Percentiles rank a stretch among this genome's conserved stretches.
Conservation (phyloP, 2,329 filamentous ascomycete species). For the Raffaelea albimanens region DNA sequence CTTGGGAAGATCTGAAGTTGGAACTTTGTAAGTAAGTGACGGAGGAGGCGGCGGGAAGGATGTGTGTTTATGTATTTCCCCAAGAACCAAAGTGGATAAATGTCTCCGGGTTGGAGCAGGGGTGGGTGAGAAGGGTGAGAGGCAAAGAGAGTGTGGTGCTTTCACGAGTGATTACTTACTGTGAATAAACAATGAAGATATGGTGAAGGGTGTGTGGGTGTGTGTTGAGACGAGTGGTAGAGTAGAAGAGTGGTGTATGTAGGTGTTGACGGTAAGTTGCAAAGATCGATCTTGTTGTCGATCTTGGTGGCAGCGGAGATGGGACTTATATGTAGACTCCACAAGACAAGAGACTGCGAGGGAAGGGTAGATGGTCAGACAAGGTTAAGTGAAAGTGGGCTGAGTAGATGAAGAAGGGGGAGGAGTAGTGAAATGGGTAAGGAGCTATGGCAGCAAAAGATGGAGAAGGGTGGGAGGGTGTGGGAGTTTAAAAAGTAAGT, state of each 20-base stretch:
- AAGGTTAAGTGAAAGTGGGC: neutral
- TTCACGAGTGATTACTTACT: too few species aligned
- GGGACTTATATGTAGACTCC: neutral
- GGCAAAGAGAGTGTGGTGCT: too few species aligned
- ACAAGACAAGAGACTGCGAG: neutral
- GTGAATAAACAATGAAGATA: too few species aligned
- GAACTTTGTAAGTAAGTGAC: neutral
- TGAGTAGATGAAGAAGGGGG: neutral
- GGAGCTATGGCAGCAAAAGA: conserved; percentile 1
- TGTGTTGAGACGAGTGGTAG: too few species aligned
- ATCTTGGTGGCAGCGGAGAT: conserved; percentile 1
- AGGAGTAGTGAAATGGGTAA: neutral
- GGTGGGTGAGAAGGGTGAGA: too few species aligned
- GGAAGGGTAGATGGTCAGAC: neutral
- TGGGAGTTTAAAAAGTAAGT: neutral
- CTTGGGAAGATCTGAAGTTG: neutral
- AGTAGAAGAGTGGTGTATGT: neutral
- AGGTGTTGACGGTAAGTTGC: neutral
- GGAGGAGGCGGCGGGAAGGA: too few species aligned
- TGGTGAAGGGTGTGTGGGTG: too few species aligned
- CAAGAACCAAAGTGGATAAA: too few species aligned
- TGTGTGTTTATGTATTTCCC: too few species aligned
- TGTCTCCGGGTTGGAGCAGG: too few species aligned
- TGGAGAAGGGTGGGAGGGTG: neutral
- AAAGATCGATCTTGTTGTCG: neutral